These are phyloP conservation scores for Fraxinus latifolia DNA, from an alignment of 305 asterid species.

Conservation along the genomic window DNA sequence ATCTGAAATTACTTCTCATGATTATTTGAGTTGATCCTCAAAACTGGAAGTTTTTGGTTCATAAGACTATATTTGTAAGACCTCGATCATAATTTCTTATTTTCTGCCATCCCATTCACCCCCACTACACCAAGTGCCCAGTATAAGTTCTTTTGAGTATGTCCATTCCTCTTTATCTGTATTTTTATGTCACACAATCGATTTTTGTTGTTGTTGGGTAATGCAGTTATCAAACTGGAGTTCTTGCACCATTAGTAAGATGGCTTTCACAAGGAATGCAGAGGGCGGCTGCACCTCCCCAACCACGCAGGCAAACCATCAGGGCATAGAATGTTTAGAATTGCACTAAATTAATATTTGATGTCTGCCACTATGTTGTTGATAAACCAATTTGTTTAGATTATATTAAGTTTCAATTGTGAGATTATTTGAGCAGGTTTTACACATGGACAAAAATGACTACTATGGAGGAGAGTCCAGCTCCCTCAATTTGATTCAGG, in stretches of 20 bases:
- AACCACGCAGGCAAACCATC: slow-evolving; percentile 62
- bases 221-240: slow-evolving; percentile 90
- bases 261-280: slow-evolving; percentile 98
- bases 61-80: slow-evolving; percentile 58
- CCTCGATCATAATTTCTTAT: slow-evolving; percentile 10
- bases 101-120: not conserved
- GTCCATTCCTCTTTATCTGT: slow-evolving; percentile 6
- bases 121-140: not conserved
- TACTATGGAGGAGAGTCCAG: slow-evolving; percentile 87
- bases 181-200: not conserved
- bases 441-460: slow-evolving; percentile 92
- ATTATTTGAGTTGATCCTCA: too few relatives aligned
- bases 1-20: too few relatives aligned
- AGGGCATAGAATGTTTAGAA: slow-evolving; percentile 47
- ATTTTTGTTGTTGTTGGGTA: slow-evolving; percentile 16
- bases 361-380: not conserved
- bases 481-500: slow-evolving; percentile 78
- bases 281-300: slow-evolving; percentile 80
- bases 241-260: slow-evolving; percentile 76
- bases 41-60: too few relatives aligned
- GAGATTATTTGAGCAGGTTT: slow-evolving; percentile 29
- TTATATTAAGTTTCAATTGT: not conserved
- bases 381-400: not conserved
- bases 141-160: not conserved
- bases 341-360: too few relatives aligned